Evolutionary conservation across 805 yeast genomes (phyloP), one percentile per base, ranked within the genome.

Genomic region (Dipodascopsis uninucleata): DNA sequence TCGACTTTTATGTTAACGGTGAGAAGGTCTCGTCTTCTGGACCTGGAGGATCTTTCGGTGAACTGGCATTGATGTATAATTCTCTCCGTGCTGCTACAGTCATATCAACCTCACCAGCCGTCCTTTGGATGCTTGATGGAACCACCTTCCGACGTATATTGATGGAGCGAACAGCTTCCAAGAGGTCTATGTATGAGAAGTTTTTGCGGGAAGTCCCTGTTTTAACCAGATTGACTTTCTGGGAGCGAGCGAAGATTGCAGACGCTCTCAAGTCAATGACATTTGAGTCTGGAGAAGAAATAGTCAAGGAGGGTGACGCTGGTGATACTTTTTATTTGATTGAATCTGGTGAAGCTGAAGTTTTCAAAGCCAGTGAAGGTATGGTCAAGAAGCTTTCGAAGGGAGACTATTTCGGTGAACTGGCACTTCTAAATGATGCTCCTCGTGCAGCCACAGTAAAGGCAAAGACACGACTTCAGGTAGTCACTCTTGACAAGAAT

Each of bases 71-170:
- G 58, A 88, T 93, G 96, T 90, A 93, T 71, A 90, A 93, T 65
- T 81, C 96, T 16, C 97, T 97, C 51, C 81, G 98, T 68, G 97
- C 97, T 5, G 97, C 97, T 7, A 87, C 97, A 1, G 97, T 85
- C 1, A 59, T 75, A 22, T 89, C 96, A 7, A 65, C 71, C 20
- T 73, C 84, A 5, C 52, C 56, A 3, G 75, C 82, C 58, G 78
- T 78, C 25, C 72, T 90, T 40, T 90, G 96, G 96, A 93, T 95
- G 1, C 74, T 93, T 57, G 98, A 93, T 68, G 79, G 98, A 61
- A 71, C 82, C 60, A 89, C 97, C 1, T 93, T 93, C 71, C 81
- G 96, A 66, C 78, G 89, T 65, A 93, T 93, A 52, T 74, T 93
- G 49, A 72, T 89, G 60, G 96, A 90, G 58, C 87, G 89, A 51